These are phyloP conservation scores for Elsinoe arachidis DNA, from an alignment of 2,329 filamentous ascomycete species.

Conservation along the genomic window DNA sequence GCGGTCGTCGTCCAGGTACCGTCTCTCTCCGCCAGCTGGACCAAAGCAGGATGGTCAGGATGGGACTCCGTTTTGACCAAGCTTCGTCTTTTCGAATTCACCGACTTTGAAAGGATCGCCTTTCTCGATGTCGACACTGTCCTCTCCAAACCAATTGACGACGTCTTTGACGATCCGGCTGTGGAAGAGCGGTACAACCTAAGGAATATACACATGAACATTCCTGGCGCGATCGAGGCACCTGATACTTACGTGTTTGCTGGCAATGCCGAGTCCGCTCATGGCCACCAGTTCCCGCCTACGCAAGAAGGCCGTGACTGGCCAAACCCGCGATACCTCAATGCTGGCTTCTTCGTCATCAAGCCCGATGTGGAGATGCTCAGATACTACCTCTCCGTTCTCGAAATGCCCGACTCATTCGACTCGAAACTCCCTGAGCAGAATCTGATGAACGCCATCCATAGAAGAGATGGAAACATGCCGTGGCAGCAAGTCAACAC, in stretches of 20 bases:
- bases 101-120: conserved; percentile 29
- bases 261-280: conserved; percentile 24
- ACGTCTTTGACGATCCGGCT: conserved; percentile 28
- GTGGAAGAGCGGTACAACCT: conserved; percentile 20
- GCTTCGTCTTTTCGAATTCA: conserved; percentile 32
- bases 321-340: conserved; percentile 24
- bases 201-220: conserved; percentile 13
- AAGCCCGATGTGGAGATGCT: conserved; percentile 23
- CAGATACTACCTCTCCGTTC: conserved; percentile 25
- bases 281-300: conserved; percentile 27
- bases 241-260: conserved; percentile 26
- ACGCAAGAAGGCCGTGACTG: conserved; percentile 21
- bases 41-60: conserved; percentile 21
- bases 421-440: conserved; percentile 29
- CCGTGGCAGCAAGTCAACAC: conserved; percentile 31
- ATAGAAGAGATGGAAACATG: conserved; percentile 31
- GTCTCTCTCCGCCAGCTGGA: conserved; percentile 27
- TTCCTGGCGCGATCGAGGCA: neutral
- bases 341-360: conserved; percentile 30
- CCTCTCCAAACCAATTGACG: conserved; percentile 24
- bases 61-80: conserved; percentile 34
- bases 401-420: conserved; percentile 25
- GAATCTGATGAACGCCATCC: conserved; percentile 30
- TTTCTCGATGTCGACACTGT: conserved; percentile 31
- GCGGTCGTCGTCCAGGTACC: conserved; percentile 22